Evolutionary conservation across 148 eudicot genomes (phyloP), one percentile per base, ranked within the genome.

Genomic region (Talinum fruticosum): DNA sequence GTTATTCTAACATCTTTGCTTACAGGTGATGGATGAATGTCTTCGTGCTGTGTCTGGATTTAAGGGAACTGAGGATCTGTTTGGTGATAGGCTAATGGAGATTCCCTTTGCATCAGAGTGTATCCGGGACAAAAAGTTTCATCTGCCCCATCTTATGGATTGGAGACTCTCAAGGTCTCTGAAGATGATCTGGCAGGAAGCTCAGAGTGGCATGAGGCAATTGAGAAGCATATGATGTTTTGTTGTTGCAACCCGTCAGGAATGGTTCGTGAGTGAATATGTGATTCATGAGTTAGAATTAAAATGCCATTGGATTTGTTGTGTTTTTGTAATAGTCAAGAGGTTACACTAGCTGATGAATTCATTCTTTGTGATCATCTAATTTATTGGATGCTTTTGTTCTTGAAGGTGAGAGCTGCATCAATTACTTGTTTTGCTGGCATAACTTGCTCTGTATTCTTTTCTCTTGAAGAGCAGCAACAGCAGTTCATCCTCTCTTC

Each of bases 31-130:
- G 81, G 99, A 93, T 91, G 99, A 96, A 86, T 90, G 91, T 76
- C 97, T 96, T 79, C 98, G 99, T 75, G 99, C 97, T 73, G 80
- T 93, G n/a, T 90, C 98, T 83, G 98, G 99, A 75, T 96, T 96
- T 66, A 91, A 89, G 83, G 99, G 99, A 86, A 96, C 93, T 71
- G 99, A 93, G 82, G 99, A 96, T 89, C 82, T 85, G 81, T 87
- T 86, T 47, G 87, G 88, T 82, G 98, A 96, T 81, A 88, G 85
- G 75, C 72, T 79, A 38, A 73, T 86, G 77, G 93, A 89, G 66
- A 85, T 88, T 69, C 97, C 99, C 37, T 91, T 96, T 88, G 88
- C 90, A 71, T 90, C 89, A 75, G 97, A 93, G 73, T 87, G 68
- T 74, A 76, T 91, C 41, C 92, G 93, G 80, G 86, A 82, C 77